Evolutionary conservation across 2,329 filamentous ascomycete genomes (phyloP), one percentile per base, ranked within the genome.

Genomic region (Herpomyces periplanetae): DNA sequence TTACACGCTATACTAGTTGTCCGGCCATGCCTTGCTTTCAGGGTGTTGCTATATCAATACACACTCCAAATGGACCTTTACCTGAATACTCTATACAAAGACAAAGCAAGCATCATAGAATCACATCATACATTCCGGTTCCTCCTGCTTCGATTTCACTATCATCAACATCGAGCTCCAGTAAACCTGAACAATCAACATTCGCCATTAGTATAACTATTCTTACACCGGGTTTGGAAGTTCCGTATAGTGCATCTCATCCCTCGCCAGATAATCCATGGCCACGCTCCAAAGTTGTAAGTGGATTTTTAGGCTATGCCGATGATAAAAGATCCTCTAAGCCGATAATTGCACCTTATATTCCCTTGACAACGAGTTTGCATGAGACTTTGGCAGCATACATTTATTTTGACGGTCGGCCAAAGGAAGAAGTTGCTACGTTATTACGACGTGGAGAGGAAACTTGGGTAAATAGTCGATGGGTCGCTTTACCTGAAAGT

Each of bases 1-100:
- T n/a, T n/a, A n/a, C n/a, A n/a, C n/a, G n/a, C n/a, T n/a, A n/a
- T n/a, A n/a, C n/a, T n/a, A n/a, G n/a, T n/a, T n/a, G n/a, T n/a
- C n/a, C n/a, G n/a, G n/a, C n/a, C 29, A 65, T 65, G 80, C 80
- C 80, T 46, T 91, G 73, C 56, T 96, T 91, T 48, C 85, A 91
- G 49, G 80, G 80, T 42, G 71, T 96, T 43, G 75, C 80, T 32
- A 75, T 91, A 37, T 85, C 68, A 51, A 84, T 91, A 39, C 80
- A 96, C 44, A 58, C 55, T 17, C 52, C 69, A 29, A 48, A 53
- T 29, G 56, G 56, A 17, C 73, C 80, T 28, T 56, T 96, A 28
- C 50, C 71, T 25, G 80, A 96, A 43, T 62, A 85, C 44, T 75
- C 73, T 32, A 64, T 91, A 30, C 75, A 91, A 44, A 80, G 71